Percentiles rank a stretch among this genome's conserved stretches.
These are phyloP conservation scores for Suillus americanus DNA, from an alignment of 768 basidiomycete species.

Conservation along the genomic window DNA sequence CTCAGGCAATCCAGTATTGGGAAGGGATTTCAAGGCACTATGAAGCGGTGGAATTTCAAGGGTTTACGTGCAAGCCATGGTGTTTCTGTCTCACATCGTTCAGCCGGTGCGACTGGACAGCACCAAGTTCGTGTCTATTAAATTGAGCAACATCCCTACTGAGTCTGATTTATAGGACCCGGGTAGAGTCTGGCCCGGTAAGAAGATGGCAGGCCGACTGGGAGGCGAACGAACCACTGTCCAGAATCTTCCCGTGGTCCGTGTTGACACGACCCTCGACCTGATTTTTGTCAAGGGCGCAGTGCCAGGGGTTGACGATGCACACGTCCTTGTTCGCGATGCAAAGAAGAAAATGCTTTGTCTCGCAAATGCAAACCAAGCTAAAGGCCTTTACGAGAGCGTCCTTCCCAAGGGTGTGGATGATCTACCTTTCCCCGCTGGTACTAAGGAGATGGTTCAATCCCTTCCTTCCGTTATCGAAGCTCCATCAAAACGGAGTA, in stretches of 20 bases:
- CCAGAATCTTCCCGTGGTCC: constrained; percentile 87
- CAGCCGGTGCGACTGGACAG: constrained; percentile 89
- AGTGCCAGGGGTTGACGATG: constrained; percentile 87
- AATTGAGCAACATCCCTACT: neutral
- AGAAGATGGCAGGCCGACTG: constrained; percentile 97
- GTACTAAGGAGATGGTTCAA: constrained; percentile 74
- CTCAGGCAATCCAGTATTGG: constrained; percentile 66
- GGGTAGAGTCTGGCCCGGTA: constrained; percentile 93
- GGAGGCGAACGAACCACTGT: constrained; percentile 79
- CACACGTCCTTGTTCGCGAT: constrained; percentile 82
- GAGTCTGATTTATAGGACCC: constrained; percentile 65
- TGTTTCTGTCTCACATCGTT: constrained; percentile 92
- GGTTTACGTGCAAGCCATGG: constrained; percentile 94
- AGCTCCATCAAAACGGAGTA: constrained; percentile 72
- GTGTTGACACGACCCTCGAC: constrained; percentile 83
- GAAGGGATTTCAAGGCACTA: constrained; percentile 94
- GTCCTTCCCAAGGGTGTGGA: constrained; percentile 81
- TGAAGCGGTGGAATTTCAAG: constrained; percentile 95
- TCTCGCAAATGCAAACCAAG: constrained; percentile 60
- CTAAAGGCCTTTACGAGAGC: constrained; percentile 72
- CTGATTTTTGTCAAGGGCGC: constrained; percentile 90
- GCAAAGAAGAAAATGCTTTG: constrained; percentile 84
- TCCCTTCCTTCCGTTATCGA: constrained; percentile 63
- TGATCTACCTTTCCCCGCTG: constrained; percentile 90
- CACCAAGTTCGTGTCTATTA: constrained; percentile 68